Conservation (phyloP, 768 basidiomycete genomes). For the Termitomyces sp. region DNA sequence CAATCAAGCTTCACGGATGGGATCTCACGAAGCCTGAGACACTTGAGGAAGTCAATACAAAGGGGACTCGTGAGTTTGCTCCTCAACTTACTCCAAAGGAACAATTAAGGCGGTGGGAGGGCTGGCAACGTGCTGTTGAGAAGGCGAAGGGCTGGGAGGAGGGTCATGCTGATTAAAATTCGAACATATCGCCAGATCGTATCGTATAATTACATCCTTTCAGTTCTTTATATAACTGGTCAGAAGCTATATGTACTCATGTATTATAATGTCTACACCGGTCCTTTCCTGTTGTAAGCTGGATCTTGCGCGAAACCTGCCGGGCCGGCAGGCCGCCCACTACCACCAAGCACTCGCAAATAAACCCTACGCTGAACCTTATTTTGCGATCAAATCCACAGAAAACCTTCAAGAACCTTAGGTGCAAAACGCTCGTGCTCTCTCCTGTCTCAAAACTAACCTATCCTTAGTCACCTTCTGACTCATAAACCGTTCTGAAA, state of each 20-base stretch:
- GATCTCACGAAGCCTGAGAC: conserved; percentile 80
- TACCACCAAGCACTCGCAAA: conserved; percentile 8
- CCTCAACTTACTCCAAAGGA: conserved; percentile 48
- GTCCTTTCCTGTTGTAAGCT: too few relatives aligned
- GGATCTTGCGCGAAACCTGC: too few relatives aligned
- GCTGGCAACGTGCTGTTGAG: conserved; percentile 89
- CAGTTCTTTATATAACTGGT: not conserved
- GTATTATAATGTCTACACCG: not conserved
- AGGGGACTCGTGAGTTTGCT: conserved; percentile 66
- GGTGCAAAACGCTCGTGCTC: conserved; percentile 24
- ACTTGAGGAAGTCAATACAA: conserved; percentile 80
- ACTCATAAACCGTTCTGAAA: conserved; percentile 48
- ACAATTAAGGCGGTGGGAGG: conserved; percentile 61
- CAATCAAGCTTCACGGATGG: conserved; percentile 89
- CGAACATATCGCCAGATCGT: not conserved
- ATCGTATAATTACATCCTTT: not conserved
- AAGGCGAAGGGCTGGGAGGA: conserved; percentile 80
- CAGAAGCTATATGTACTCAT: not conserved
- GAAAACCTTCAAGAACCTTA: conserved; percentile 33
- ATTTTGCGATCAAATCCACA: conserved; percentile 34
- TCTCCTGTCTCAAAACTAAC: conserved; percentile 1
- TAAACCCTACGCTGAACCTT: conserved; percentile 24
- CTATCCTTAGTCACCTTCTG: conserved; percentile 67
- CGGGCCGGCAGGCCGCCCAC: not conserved
- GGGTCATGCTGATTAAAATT: conserved; percentile 26